phyloP scores from a whole-genome alignment of 805 yeast species.

The Metschnikowia reukaufii region DNA sequence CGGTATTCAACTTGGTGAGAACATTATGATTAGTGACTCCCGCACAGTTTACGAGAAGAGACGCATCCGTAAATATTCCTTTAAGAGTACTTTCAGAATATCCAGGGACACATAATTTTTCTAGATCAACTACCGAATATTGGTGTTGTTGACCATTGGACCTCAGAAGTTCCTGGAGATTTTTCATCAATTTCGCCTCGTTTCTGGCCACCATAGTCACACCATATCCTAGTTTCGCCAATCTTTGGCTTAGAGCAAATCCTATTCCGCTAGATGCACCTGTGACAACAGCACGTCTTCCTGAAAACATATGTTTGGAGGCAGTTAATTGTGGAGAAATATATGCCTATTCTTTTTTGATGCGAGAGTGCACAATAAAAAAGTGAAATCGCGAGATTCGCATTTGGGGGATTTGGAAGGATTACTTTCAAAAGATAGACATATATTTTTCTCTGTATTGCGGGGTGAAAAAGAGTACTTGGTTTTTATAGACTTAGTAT shows the following conservation, averaged over 20 bases:
- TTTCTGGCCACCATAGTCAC: conserved; percentile 54
- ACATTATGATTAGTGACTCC: conserved; percentile 62
- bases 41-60: conserved; percentile 62
- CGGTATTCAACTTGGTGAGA: conserved; percentile 41
- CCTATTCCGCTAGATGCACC: conserved; percentile 78
- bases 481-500: too few species aligned
- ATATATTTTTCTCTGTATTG: too few species aligned
- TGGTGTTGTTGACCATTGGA: conserved; percentile 27
- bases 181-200: conserved; percentile 29
- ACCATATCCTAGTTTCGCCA: conserved; percentile 53
- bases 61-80: conserved; percentile 32
- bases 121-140: conserved; percentile 36
- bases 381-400: neutral
- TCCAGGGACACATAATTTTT: neutral
- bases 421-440: too few species aligned
- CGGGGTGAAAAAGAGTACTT: too few species aligned
- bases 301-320: conserved; percentile 16
- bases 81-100: conserved; percentile 8
- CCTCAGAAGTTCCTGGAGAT: conserved; percentile 7
- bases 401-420: too few species aligned
- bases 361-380: neutral
- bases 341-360: neutral
- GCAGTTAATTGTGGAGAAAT: neutral
- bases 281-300: conserved; percentile 52
- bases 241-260: conserved; percentile 47